These are phyloP conservation scores for Inga laurina DNA, from an alignment of 306 rosid genomes.

Conservation along the genomic window DNA sequence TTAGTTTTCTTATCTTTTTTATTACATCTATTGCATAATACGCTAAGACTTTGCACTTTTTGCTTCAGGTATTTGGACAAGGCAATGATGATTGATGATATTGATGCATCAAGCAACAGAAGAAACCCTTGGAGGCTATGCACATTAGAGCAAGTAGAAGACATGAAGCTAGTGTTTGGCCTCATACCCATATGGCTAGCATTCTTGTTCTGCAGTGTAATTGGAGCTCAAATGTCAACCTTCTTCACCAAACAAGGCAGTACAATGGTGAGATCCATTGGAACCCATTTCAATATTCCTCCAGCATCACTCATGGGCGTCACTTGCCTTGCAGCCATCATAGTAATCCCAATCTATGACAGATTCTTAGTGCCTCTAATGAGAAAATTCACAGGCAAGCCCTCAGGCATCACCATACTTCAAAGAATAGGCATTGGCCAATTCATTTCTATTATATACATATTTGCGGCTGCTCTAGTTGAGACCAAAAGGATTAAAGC, in stretches of 20 bases:
- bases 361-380: conserved; percentile 28
- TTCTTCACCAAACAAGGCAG: conserved; percentile 7
- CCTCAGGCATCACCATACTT: conserved; percentile 42
- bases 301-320: conserved; percentile 45
- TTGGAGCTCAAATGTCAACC: background rate
- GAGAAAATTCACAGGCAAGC: conserved; percentile 31
- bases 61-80: background rate
- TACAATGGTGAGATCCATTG: conserved; percentile 26
- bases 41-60: background rate
- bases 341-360: conserved; percentile 47
- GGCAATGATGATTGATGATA: background rate
- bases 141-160: background rate
- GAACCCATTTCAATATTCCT: conserved; percentile 38
- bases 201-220: background rate
- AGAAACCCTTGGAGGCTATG: conserved; percentile 1
- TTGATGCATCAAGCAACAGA: background rate
- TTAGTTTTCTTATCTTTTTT: background rate
- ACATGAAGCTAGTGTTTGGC: background rate
- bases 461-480: conserved; percentile 36
- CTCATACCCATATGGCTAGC: background rate
- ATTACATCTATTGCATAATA: background rate
- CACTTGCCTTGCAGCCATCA: conserved; percentile 24
- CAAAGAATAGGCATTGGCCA: conserved; percentile 51
- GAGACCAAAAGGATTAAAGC: conserved; percentile 38
- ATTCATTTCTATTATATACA: conserved; percentile 33